Conservation (phyloP, 192 early-diverging fungal species). For the Umbelopsis sp. region DNA sequence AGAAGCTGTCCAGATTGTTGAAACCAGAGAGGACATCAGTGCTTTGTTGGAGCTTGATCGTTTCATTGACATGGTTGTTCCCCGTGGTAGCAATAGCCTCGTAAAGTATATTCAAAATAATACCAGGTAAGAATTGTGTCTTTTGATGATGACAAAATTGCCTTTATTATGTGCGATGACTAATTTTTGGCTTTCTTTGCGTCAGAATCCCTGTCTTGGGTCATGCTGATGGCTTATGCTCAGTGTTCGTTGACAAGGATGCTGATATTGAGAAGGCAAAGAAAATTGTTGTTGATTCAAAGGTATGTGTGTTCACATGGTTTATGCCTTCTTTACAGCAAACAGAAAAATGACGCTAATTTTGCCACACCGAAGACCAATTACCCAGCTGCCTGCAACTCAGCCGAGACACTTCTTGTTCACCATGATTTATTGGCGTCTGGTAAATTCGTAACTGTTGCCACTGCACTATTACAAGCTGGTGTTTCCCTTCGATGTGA, state of each 20-base stretch:
- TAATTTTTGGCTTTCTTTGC: not conserved
- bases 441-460: slow-evolving; percentile 55
- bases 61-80: slow-evolving; percentile 96
- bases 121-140: slow-evolving; percentile 63
- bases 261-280: slow-evolving; percentile 80
- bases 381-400: slow-evolving; percentile 96
- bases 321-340: not conserved
- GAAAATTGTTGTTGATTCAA: slow-evolving; percentile 87
- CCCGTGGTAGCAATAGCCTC: slow-evolving; percentile 88
- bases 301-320: slow-evolving; percentile 48
- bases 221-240: slow-evolving; percentile 98
- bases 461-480: slow-evolving; percentile 55
- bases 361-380: slow-evolving; percentile 51
- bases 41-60: slow-evolving; percentile 83
- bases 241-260: slow-evolving; percentile 82
- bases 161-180: not conserved
- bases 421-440: slow-evolving; percentile 53
- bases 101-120: slow-evolving; percentile 90
- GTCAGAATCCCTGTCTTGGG: slow-evolving; percentile 97
- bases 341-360: not conserved
- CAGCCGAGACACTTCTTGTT: slow-evolving; percentile 91
- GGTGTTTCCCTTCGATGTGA: slow-evolving; percentile 69
- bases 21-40: slow-evolving; percentile 87
- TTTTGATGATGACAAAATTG: too few species aligned
- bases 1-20: slow-evolving; percentile 84